Evolutionary conservation across 768 basidiomycete species (phyloP).

Genomic region (Suillus discolor): DNA sequence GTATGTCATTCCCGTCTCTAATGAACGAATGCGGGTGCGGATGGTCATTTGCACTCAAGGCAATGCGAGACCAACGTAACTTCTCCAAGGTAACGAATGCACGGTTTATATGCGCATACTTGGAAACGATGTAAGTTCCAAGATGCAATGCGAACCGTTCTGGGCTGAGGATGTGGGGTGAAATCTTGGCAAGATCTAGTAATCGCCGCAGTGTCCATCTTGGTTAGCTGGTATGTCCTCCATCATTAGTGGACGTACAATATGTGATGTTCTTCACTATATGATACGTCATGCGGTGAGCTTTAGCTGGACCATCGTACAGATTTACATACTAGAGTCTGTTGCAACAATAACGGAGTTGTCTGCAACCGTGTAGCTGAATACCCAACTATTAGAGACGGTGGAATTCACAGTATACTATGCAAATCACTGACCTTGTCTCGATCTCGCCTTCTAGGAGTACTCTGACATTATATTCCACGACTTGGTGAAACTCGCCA

Average conservation of each 20-base stretch:
- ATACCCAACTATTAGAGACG: not conserved
- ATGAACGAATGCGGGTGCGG: constrained; percentile 81
- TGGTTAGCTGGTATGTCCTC: not conserved
- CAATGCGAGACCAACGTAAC: constrained; percentile 83
- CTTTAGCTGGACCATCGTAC: not conserved
- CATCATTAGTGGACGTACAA: constrained; percentile 37
- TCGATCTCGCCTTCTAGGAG: constrained; percentile 85
- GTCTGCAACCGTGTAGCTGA: constrained; percentile 85
- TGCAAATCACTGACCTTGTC: constrained; percentile 50
- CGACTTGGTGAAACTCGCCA: constrained; percentile 66
- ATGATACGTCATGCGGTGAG: not conserved
- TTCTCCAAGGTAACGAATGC: constrained; percentile 74
- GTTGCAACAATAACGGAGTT: constrained; percentile 90
- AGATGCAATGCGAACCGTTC: constrained; percentile 90
- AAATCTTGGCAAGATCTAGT: constrained; percentile 85
- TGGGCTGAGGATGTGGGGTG: constrained; percentile 81
- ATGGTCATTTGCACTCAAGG: constrained; percentile 42
- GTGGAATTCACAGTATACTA: not conserved
- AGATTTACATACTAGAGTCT: constrained; percentile 70
- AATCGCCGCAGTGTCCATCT: not conserved
- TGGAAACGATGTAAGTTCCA: constrained; percentile 78
- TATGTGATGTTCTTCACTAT: constrained; percentile 72
- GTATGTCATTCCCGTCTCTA: constrained; percentile 91
- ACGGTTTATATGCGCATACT: constrained; percentile 75
- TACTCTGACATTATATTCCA: constrained; percentile 82